Evolutionary conservation across 257 asterid species (phyloP).

Genomic region (Solanum megistacrolobum): DNA sequence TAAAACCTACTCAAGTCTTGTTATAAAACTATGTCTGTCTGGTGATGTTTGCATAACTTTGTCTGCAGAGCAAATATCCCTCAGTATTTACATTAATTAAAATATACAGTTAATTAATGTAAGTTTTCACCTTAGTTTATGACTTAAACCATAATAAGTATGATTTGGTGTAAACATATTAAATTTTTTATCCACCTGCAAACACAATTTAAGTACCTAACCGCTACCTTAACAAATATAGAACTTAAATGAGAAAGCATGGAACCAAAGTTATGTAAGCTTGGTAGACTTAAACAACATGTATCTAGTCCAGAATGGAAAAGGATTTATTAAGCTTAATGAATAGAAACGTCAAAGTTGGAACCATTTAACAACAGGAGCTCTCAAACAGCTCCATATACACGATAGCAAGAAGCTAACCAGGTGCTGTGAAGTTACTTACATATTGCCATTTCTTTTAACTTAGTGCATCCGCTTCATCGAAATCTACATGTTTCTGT

Average conservation of each 20-base stretch:
- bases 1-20: neutral
- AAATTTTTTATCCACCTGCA: neutral
- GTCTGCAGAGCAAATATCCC: neutral
- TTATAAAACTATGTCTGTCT: no score
- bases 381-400: conserved; percentile 5
- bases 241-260: neutral
- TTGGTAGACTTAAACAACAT: neutral
- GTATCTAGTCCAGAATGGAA: neutral
- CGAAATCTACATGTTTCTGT: conserved; percentile 9
- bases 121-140: neutral
- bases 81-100: neutral
- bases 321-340: neutral
- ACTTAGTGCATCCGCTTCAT: conserved; percentile 22
- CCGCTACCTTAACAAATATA: neutral
- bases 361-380: conserved; percentile 1
- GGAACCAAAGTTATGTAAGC: neutral
- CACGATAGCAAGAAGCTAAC: conserved; percentile 51
- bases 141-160: neutral
- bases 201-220: neutral
- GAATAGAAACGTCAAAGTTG: neutral
- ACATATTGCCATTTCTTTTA: conserved; percentile 19
- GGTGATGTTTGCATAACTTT: neutral
- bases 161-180: neutral
- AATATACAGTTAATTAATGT: neutral
- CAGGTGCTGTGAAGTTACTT: conserved; percentile 23